A percentile compares a stretch with the other conserved stretches of the same genome.
phyloP scores from a whole-genome alignment of 2,329 filamentous ascomycete species.

The Bipolaris victoriae region DNA sequence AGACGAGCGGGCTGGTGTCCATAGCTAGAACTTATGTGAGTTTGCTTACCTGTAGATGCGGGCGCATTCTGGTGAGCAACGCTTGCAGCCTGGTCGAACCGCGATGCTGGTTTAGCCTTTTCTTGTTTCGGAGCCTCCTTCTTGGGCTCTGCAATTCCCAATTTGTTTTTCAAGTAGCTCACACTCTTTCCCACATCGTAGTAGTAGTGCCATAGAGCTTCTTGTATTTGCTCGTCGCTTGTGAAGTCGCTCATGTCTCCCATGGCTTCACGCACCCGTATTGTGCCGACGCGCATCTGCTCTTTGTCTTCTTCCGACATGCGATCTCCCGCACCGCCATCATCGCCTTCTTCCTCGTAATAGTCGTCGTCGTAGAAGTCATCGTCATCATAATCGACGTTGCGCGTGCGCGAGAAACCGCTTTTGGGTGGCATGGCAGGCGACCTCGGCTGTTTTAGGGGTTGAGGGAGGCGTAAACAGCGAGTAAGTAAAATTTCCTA shows the following conservation, averaged over 20 bases:
- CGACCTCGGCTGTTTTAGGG: not conserved
- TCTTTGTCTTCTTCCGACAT: slow-evolving; percentile 46
- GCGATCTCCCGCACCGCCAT: slow-evolving; percentile 26
- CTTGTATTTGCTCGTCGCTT: slow-evolving; percentile 78
- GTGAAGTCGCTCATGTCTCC: slow-evolving; percentile 62
- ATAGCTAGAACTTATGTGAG: slow-evolving; percentile 21
- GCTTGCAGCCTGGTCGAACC: slow-evolving; percentile 55
- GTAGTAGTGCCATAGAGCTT: slow-evolving; percentile 94
- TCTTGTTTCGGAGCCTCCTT: slow-evolving; percentile 45
- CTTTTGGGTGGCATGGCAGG: slow-evolving; percentile 44
- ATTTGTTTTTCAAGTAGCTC: slow-evolving; percentile 73
- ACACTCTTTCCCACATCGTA: slow-evolving; percentile 89
- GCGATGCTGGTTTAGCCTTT: slow-evolving; percentile 40
- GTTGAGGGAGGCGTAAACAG: not conserved
- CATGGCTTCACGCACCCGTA: slow-evolving; percentile 70
- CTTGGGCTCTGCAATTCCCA: slow-evolving; percentile 29
- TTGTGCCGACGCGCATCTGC: slow-evolving; percentile 69
- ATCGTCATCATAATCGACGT: slow-evolving; percentile 57
- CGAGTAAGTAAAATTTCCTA: not conserved
- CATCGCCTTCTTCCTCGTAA: slow-evolving; percentile 44
- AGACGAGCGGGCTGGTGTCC: slow-evolving; percentile 22
- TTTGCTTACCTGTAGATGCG: slow-evolving; percentile 56
- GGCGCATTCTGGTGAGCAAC: slow-evolving; percentile 48
- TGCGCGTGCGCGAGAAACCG: slow-evolving; percentile 54
- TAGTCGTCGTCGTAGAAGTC: slow-evolving; percentile 60